phyloP scores from a whole-genome alignment of 2,329 filamentous ascomycete species.

The Leptographium galeiforme region DNA sequence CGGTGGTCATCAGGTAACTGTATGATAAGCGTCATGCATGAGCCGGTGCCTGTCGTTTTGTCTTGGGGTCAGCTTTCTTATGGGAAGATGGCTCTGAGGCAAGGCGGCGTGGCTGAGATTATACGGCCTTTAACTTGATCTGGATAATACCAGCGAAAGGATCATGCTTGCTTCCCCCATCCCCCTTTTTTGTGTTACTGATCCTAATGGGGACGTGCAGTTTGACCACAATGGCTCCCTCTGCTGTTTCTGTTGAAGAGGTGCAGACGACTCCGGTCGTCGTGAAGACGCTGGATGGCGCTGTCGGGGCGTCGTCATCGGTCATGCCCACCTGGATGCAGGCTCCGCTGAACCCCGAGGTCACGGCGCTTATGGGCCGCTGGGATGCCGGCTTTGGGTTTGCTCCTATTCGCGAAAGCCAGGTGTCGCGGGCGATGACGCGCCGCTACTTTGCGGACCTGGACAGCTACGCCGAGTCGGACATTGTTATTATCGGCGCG shows the following conservation, averaged over 20 bases:
- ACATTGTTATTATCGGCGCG: constrained; percentile 86
- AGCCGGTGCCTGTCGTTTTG: constrained; percentile 10
- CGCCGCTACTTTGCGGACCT: constrained; percentile 85
- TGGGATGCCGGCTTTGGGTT: constrained; percentile 68
- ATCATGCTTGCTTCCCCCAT: constrained; percentile 81
- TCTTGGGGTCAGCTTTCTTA: not conserved
- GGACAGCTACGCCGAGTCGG: constrained; percentile 78
- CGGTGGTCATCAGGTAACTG: constrained; percentile 10
- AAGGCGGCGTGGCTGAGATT: constrained; percentile 20
- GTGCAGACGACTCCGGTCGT: not conserved
- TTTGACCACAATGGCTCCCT: constrained; percentile 58
- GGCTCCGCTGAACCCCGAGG: constrained; percentile 14
- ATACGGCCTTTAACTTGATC: constrained; percentile 26
- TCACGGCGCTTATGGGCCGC: constrained; percentile 42
- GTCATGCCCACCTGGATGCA: constrained; percentile 25
- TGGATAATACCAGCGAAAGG: constrained; percentile 61
- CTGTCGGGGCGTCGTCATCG: constrained; percentile 10
- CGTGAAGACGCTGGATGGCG: constrained; percentile 29
- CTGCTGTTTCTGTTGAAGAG: constrained; percentile 28
- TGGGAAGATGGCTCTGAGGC: not conserved
- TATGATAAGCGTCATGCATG: constrained; percentile 12
- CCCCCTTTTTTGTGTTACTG: constrained; percentile 14
- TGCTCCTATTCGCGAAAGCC: constrained; percentile 76
- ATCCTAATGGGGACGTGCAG: constrained; percentile 10
- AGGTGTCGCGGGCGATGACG: constrained; percentile 89